These are phyloP conservation scores for Nakaseomyces sp. DNA, from an alignment of 1,139 yeast species.

Conservation along the genomic window DNA sequence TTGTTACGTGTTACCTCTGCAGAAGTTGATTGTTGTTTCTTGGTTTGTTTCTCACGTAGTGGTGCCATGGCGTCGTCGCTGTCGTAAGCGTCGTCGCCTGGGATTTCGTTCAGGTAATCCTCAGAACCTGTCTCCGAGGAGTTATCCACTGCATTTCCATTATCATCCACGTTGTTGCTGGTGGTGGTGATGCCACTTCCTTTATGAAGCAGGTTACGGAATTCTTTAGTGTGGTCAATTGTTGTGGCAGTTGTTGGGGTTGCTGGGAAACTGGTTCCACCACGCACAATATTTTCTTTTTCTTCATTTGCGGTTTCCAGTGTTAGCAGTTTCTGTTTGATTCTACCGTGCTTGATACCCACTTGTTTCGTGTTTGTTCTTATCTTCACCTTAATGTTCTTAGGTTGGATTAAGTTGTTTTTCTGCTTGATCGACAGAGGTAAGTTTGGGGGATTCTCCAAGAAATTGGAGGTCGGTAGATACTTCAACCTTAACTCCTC, in stretches of 20 bases:
- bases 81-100: constrained; percentile 32
- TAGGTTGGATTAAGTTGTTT: constrained; percentile 29
- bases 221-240: constrained; percentile 29
- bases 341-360: constrained; percentile 32
- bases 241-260: constrained; percentile 17
- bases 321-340: constrained; percentile 29
- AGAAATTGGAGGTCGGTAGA: constrained; percentile 28
- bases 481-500: constrained; percentile 30
- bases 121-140: constrained; percentile 14
- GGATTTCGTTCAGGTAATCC: constrained; percentile 26
- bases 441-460: constrained; percentile 30
- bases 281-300: constrained; percentile 5
- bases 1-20: constrained; percentile 20
- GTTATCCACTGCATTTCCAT: constrained; percentile 9
- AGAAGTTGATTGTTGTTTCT: constrained; percentile 6
- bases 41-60: constrained; percentile 18
- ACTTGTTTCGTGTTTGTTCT: constrained; percentile 31
- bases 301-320: constrained; percentile 29
- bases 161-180: constrained; percentile 9
- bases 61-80: constrained; percentile 32
- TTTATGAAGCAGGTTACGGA: constrained; percentile 24
- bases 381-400: constrained; percentile 29
- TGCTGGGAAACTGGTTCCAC: constrained; percentile 13
- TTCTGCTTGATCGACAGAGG: constrained; percentile 29
- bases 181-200: constrained; percentile 9